Evolutionary conservation across 179 eudicot genomes (phyloP), one percentile per base, ranked within the genome.

Genomic region (Beta lomatogona): DNA sequence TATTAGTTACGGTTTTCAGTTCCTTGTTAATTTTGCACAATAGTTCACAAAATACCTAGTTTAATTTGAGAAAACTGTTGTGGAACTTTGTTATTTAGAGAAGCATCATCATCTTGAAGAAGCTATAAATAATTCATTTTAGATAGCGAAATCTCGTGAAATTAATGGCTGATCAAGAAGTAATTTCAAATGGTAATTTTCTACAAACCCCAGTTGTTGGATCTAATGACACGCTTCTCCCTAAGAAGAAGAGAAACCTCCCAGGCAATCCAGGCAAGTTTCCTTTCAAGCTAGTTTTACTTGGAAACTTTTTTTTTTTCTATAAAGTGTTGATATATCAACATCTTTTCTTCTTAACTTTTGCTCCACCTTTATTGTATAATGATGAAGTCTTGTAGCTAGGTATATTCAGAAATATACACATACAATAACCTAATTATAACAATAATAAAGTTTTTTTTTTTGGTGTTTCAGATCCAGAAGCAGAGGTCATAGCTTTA

Each of bases 171-270:
- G 81, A 87, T 83, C 78, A 88, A 89, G 87, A 91, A 86, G 92
- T 77, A 74, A 89, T 85, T 57, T 59, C 91, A 77, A 91, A 77
- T 83, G 86, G 85, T 48, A 48, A 48, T 61, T 89, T 89, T 58
- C 54, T 81, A 58, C 88, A 89, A 82, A 86, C 86, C 68, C 85
- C 73, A 79, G 66, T 77, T 52, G 72, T 52, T 82, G 95, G 86
- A 89, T 88, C 93, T 76, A 88, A 87, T 76, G 80, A 77, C 60
- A 73, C 80, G 53, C 88, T 82, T 80, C 88, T 88, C 71, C 91
- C 91, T 72, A 94, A 92, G 93, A 94, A 90, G 89, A 92, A 92
- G 85, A 89, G 98, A 87, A 94, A 89, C 85, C 97, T 94, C 83
- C 98, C 98, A 50, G 98, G 98, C 63, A 94, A 85, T 77, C 98